Conservation (phyloP, 1,284 basidiomycete genomes). For the Lignosus rhinocerotis region DNA sequence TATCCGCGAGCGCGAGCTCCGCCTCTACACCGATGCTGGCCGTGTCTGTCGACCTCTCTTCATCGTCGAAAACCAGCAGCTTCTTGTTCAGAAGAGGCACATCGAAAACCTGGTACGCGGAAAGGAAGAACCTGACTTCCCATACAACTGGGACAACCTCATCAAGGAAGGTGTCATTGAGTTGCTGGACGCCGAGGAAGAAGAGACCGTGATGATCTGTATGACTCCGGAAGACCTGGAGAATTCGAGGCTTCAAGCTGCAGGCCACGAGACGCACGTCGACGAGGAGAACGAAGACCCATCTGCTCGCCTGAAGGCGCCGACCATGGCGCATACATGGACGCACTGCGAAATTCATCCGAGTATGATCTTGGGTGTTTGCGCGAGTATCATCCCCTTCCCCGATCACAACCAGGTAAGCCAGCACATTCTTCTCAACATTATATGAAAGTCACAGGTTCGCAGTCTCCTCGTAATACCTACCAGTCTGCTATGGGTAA, state of each 20-base stretch:
- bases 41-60: conserved; percentile 96
- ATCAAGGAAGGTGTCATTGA: conserved; percentile 91
- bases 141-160: conserved; percentile 85
- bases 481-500: conserved; percentile 99
- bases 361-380: conserved; percentile 98
- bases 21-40: conserved; percentile 95
- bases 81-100: conserved; percentile 86
- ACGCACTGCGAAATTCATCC: conserved; percentile 99
- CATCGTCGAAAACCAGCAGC: conserved; percentile 90
- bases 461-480: conserved; percentile 95
- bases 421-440: conserved; percentile 8
- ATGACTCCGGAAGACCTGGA: conserved; percentile 98
- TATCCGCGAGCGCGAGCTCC: conserved; percentile 93
- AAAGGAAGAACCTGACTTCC: conserved; percentile 26
- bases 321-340: conserved; percentile 86
- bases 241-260: conserved; percentile 71
- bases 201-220: conserved; percentile 99
- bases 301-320: conserved; percentile 83
- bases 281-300: conserved; percentile 81
- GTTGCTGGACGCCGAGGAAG: conserved; percentile 96
- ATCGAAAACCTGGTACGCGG: conserved; percentile 71
- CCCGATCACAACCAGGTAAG: conserved; percentile 97
- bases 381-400: conserved; percentile 99
- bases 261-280: conserved; percentile 54
- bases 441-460: conserved; percentile 19